Evolutionary conservation across 306 rosid genomes (phyloP), one percentile per base, ranked within the genome.

Genomic region (Cajanus cajan): DNA sequence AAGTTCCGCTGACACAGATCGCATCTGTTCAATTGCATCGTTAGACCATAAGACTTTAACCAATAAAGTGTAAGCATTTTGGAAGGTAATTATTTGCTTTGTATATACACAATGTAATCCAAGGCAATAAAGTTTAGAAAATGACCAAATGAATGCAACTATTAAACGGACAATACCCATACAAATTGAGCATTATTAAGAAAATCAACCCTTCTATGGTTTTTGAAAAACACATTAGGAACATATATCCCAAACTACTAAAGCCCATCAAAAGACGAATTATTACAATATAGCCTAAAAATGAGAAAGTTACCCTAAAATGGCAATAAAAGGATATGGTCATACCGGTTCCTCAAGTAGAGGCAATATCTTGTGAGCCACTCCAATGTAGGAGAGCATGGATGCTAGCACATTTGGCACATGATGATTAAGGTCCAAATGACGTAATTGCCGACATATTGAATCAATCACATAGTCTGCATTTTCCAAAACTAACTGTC

Each of bases 401-500:
- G 97, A 86, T 79, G 97, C 95, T 63, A 95, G 90, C 74, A 95
- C 95, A 81, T 87, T 88, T 54, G 97, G 98, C 4, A 92, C 97
- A 40, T 88, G 92, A 71, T 86, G 85, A 75, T 95, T 89, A 59
- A 91, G 88, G 85, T 92, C 97, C 90, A 95, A 85, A 79, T 95
- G 97, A 36, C 97, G 94, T 73, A 95, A 82, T 70, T 91, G 97
- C 9, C 90, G 92, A 83, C 97, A 92, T 83, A 92, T 82, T 33
- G 97, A 92, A 92, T 92, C 98, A 69, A 92, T 82, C 81, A 95
- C 97, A 84, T 92, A 92, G 85, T 95, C 98, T 69, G 97, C 97
- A 82, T 95, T 90, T 58, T 68, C 92, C 86, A 92, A 70, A 81
- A 95, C 97, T 76, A 95, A 83, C 61, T 84, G 83, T 16, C 89